Conservation (phyloP, 768 basidiomycete species). For the Boletus rubescentipes region DNA sequence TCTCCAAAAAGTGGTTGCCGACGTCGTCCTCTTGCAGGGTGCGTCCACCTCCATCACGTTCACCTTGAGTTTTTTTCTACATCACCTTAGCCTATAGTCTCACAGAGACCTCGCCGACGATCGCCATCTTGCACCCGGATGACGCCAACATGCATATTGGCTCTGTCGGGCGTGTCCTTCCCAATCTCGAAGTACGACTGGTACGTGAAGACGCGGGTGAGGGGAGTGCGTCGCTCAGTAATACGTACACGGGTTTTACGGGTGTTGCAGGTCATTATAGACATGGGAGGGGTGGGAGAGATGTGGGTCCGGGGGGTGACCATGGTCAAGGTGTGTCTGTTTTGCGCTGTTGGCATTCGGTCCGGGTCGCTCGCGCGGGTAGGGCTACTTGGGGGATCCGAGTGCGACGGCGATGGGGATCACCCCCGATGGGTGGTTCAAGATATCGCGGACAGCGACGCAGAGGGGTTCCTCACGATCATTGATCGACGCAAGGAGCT, state of each 20-base stretch:
- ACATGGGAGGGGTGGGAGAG: conserved; percentile 58
- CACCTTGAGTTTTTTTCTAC: not conserved
- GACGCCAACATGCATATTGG: conserved; percentile 53
- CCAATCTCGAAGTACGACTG: conserved; percentile 74
- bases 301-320: conserved; percentile 78
- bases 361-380: not conserved
- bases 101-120: conserved; percentile 80
- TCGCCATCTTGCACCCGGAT: conserved; percentile 50
- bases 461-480: conserved; percentile 71
- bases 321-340: conserved; percentile 68
- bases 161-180: conserved; percentile 65
- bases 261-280: conserved; percentile 24
- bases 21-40: conserved; percentile 54
- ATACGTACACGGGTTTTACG: not conserved
- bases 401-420: conserved; percentile 69
- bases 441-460: conserved; percentile 68
- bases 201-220: conserved; percentile 62
- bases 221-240: conserved; percentile 11
- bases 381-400: conserved; percentile 74
- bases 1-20: conserved; percentile 41
- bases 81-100: conserved; percentile 63
- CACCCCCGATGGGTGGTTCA: conserved; percentile 78
- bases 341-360: not conserved
- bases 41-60: not conserved
- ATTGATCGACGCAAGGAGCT: conserved; percentile 75